These are phyloP conservation scores for Calonectria hawksworthii DNA, from an alignment of 2,329 filamentous ascomycete genomes.

Conservation along the genomic window DNA sequence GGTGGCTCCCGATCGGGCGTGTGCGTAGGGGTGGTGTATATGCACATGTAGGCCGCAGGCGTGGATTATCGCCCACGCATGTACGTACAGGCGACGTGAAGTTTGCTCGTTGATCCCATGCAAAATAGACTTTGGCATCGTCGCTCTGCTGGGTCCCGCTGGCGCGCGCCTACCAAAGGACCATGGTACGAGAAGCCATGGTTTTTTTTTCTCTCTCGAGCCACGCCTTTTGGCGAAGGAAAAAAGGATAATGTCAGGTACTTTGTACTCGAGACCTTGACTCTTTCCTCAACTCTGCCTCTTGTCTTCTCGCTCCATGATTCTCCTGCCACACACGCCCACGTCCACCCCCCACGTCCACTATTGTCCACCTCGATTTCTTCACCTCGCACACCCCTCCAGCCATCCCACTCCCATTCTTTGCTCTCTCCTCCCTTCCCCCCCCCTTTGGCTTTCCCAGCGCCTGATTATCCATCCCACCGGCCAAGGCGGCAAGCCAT, in stretches of 20 bases:
- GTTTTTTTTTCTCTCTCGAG: constrained; percentile 26
- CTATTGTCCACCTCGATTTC: not conserved
- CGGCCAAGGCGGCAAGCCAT: constrained; percentile 24
- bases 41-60: constrained; percentile 10
- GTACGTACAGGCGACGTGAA: constrained; percentile 28
- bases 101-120: constrained; percentile 40
- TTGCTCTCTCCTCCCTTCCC: constrained; percentile 4
- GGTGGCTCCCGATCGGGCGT: not conserved
- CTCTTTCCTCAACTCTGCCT: constrained; percentile 4
- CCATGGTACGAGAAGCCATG: constrained; percentile 32
- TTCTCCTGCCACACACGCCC: constrained; percentile 2
- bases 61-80: constrained; percentile 24
- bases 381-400: not conserved
- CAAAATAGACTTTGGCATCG: constrained; percentile 46
- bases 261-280: constrained; percentile 14
- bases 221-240: constrained; percentile 4
- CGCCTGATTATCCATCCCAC: constrained; percentile 17
- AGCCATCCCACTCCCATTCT: constrained; percentile 1
- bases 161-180: constrained; percentile 27
- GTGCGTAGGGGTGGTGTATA: not conserved
- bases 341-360: constrained; percentile 6
- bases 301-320: constrained; percentile 6
- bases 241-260: constrained; percentile 17
- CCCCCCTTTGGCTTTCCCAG: constrained; percentile 14
- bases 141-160: constrained; percentile 31